Percentiles rank a stretch among this genome's conserved stretches.
These are phyloP conservation scores for Haplosporangium sp. DNA, from an alignment of 371 early-diverging fungal genomes.

Conservation along the genomic window DNA sequence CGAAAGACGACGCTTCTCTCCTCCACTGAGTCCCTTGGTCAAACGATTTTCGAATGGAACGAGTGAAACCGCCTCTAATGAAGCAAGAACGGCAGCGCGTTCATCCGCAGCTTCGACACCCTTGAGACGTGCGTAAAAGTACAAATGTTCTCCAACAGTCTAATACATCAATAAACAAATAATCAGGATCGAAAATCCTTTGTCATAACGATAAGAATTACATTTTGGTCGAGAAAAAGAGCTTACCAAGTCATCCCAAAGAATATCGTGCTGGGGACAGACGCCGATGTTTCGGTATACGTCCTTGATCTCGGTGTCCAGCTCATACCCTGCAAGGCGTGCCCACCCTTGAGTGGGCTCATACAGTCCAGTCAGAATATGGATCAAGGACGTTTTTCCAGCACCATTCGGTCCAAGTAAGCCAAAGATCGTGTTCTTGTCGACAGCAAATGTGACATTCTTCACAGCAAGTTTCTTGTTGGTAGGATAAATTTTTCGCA, in stretches of 20 bases:
- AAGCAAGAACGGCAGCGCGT: conserved; percentile 57
- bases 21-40: conserved; percentile 70
- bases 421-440: conserved; percentile 70
- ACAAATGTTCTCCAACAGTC: conserved; percentile 78
- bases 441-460: conserved; percentile 75
- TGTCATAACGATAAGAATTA: not conserved
- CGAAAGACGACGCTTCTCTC: conserved; percentile 74
- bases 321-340: conserved; percentile 69
- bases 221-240: not conserved
- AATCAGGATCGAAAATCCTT: not conserved
- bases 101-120: conserved; percentile 67
- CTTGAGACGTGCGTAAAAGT: conserved; percentile 80
- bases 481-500: conserved; percentile 71
- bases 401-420: conserved; percentile 73
- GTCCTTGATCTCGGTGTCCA: conserved; percentile 63
- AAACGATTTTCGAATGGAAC: conserved; percentile 61
- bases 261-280: conserved; percentile 82
- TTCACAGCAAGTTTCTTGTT: conserved; percentile 73
- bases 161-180: conserved; percentile 5
- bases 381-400: conserved; percentile 76
- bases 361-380: conserved; percentile 77
- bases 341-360: conserved; percentile 71
- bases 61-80: conserved; percentile 67
- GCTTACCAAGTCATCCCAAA: conserved; percentile 76
- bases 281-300: conserved; percentile 78